Conservation (phyloP, 1,284 basidiomycete genomes). For the Neolentinus lepideus region DNA sequence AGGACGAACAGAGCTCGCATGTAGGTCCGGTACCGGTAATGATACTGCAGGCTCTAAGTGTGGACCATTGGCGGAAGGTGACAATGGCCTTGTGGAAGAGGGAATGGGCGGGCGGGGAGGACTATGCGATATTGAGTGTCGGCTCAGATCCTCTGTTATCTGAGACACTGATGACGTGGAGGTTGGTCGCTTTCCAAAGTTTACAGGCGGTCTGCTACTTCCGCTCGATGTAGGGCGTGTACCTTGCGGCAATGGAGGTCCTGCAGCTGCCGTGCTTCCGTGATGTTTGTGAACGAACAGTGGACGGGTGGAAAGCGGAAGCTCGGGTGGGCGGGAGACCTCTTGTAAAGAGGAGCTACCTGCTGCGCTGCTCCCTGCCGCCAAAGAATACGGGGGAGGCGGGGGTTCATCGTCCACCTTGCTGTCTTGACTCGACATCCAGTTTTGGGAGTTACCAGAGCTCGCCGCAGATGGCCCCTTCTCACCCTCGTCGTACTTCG, state of each 20-base stretch:
- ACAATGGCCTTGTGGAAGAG: slow-evolving; percentile 2
- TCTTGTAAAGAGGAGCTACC: background rate
- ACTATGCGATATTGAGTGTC: background rate
- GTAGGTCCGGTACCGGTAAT: background rate
- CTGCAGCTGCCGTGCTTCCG: background rate
- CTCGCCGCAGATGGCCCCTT: slow-evolving; percentile 22
- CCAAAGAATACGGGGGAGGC: slow-evolving; percentile 63
- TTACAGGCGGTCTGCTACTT: background rate
- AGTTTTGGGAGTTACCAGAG: slow-evolving; percentile 35
- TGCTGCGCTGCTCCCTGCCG: slow-evolving; percentile 27
- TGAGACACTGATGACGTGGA: background rate
- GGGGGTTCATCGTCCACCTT: slow-evolving; percentile 45
- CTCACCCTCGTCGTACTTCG: slow-evolving; percentile 41
- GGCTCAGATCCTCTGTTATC: background rate
- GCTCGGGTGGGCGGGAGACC: background rate
- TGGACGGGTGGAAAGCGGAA: background rate
- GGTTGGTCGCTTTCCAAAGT: background rate
- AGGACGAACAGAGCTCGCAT: background rate
- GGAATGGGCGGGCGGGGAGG: background rate
- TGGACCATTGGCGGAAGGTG: slow-evolving; percentile 7
- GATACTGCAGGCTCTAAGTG: slow-evolving; percentile 6
- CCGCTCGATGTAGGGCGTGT: background rate
- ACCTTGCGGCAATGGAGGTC: background rate
- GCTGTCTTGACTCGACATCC: slow-evolving; percentile 34
- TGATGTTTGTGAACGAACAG: background rate